Percentiles rank a stretch among this genome's conserved stretches.
Conservation (phyloP, 306 rosid genomes). For the Ormosia semicastrata region DNA sequence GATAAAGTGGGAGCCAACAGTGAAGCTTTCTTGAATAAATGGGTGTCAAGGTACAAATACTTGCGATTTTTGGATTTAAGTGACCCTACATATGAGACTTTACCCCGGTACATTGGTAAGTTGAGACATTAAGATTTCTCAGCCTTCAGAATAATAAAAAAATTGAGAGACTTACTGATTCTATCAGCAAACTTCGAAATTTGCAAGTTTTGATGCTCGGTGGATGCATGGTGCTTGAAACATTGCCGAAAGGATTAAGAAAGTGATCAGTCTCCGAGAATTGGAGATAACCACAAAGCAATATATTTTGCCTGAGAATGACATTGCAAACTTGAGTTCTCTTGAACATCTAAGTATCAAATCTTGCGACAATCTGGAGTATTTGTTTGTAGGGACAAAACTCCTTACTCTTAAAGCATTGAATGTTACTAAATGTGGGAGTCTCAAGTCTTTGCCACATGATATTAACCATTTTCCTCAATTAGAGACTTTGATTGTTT, state of each 20-base stretch:
- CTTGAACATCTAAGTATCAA: neutral
- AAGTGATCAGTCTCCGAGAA: neutral
- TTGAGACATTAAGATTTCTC: neutral
- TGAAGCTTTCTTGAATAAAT: neutral
- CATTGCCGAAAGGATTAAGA: slow-evolving; percentile 28
- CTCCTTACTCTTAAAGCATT: slow-evolving; percentile 7
- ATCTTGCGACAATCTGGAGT: slow-evolving; percentile 13
- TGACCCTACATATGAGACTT: neutral
- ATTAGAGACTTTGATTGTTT: neutral
- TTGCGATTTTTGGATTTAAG: slow-evolving; percentile 15
- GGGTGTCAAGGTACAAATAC: slow-evolving; percentile 5
- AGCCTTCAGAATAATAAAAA: neutral
- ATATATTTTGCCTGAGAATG: neutral
- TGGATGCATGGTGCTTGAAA: neutral
- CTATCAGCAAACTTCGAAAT: slow-evolving; percentile 31
- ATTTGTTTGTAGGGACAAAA: neutral
- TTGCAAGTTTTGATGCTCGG: slow-evolving; percentile 18
- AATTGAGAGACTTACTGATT: slow-evolving; percentile 28
- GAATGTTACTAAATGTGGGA: neutral
- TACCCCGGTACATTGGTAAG: slow-evolving; percentile 13
- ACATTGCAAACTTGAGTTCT: slow-evolving; percentile 12
- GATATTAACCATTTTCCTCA: slow-evolving; percentile 1
- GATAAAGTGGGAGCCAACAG: neutral
- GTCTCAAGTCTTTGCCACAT: slow-evolving; percentile 23
- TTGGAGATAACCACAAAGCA: slow-evolving; percentile 28